Base-by-base conservation (phyloP, 2,329 filamentous ascomycete species). In the Stagonosporopsis cucurbitacearum region DNA sequence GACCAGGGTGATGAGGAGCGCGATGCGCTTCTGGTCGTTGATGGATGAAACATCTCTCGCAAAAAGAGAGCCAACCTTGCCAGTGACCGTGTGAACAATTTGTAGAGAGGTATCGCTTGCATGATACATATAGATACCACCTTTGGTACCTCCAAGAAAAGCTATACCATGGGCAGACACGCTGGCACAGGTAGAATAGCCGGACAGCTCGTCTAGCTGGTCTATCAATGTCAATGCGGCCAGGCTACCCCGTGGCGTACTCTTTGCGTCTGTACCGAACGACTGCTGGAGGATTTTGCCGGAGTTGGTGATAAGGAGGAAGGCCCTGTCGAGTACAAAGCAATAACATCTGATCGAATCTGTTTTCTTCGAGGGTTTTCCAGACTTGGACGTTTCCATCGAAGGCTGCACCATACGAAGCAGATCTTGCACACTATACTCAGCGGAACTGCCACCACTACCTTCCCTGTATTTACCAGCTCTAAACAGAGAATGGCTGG, bases 271-370 rank as follows among this genome's bases (percentile, higher is more conserved):
- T 17, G 58, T 42, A 19, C 45, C 25, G 5, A 69, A 47, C n/a
- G 48, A 62, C 36, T 67, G 68, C 0, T 83, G 59, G 4, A 89
- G 77, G 0, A 91, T 68, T 17, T 82, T 80, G 1, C 89, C 89
- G 30, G 69, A 68, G 32, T 83, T 82, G 0, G 82, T 86, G 0
- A 87, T 88, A 3, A 84, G 77, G 17, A 91, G 71, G 2, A 91
- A 67, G 1, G 76, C 71, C 3, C 78, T 70, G 3, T 82, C 74
- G 0, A 80, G 80, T 3, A 90, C 68, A 54, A 90, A 90, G 22
- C 84, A 82, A 66, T 90, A 92, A 39, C 84, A 81, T 51, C 85
- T 83, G 55, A 90, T 84, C 9, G 70, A 71, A n/a, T 76, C 74
- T 1, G 60, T 49, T 23, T 60, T 61, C 37, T 69, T 72, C 1